A percentile compares a stretch with the other conserved stretches of the same genome.
These are phyloP conservation scores for Urtica urens DNA, from an alignment of 306 rosid genomes.

Conservation along the genomic window DNA sequence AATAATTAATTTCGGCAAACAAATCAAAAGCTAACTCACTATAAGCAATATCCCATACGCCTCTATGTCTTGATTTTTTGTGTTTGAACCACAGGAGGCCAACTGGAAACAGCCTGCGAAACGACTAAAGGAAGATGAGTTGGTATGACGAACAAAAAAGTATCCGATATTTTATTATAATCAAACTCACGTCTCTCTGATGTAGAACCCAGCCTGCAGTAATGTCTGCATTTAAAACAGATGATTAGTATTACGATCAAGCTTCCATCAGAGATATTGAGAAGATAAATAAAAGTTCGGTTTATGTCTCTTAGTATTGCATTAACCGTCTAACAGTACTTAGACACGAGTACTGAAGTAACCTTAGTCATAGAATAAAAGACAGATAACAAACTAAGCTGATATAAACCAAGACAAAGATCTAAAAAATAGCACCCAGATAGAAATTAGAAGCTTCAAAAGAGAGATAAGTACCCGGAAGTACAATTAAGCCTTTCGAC, in stretches of 20 bases:
- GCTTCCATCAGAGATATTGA: not conserved
- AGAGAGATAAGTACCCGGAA: slow-evolving; percentile 53
- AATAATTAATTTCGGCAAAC: slow-evolving; percentile 13
- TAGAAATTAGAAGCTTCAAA: no score
- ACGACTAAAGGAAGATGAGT: slow-evolving; percentile 29
- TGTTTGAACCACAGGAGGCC: slow-evolving; percentile 70
- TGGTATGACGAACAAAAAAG: slow-evolving; percentile 1
- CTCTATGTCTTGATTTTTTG: slow-evolving; percentile 62
- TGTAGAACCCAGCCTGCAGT: slow-evolving; percentile 88
- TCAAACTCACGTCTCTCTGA: slow-evolving; percentile 57
- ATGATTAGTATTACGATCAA: slow-evolving; percentile 13
- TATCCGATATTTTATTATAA: slow-evolving; percentile 1
- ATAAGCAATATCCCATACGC: slow-evolving; percentile 82
- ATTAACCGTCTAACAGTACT: no score
- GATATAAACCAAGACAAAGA: not conserved
- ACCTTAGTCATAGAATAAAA: not conserved
- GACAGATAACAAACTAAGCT: not conserved
- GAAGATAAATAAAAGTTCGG: not conserved
- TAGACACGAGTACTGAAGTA: no score
- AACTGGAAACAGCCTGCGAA: slow-evolving; percentile 80
- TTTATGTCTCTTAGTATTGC: no score
- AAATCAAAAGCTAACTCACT: slow-evolving; percentile 42
- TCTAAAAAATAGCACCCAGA: slow-evolving; percentile 4
- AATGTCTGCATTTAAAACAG: slow-evolving; percentile 44
- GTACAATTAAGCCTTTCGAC: slow-evolving; percentile 45